These are phyloP conservation scores for Claviceps fusiformis DNA, from an alignment of 2,329 filamentous ascomycete genomes.

Conservation along the genomic window DNA sequence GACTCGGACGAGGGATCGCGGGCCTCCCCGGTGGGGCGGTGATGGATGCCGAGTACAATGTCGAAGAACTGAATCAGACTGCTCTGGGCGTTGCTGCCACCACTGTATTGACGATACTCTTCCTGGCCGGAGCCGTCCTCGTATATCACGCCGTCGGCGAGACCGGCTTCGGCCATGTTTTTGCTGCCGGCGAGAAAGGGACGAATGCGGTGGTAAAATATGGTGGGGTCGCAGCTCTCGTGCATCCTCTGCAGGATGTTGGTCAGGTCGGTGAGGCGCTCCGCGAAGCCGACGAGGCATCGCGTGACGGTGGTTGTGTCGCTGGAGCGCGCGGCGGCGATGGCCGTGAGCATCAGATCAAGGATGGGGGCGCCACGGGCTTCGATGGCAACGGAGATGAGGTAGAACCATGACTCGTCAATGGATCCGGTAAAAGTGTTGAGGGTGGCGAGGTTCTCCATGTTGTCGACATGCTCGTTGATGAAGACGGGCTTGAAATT, in stretches of 20 bases:
- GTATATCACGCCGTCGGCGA: slow-evolving; percentile 78
- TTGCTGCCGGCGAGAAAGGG: slow-evolving; percentile 92
- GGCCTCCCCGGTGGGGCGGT: slow-evolving; percentile 74
- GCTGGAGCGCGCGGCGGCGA: slow-evolving; percentile 59
- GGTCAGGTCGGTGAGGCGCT: slow-evolving; percentile 75
- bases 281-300: slow-evolving; percentile 70
- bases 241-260: slow-evolving; percentile 77
- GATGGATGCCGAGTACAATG: slow-evolving; percentile 75
- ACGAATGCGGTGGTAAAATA: slow-evolving; percentile 94
- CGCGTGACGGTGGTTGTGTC: slow-evolving; percentile 60
- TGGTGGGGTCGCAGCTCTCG: slow-evolving; percentile 83
- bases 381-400: slow-evolving; percentile 91
- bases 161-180: slow-evolving; percentile 90
- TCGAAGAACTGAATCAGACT: slow-evolving; percentile 97
- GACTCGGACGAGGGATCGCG: slow-evolving; percentile 23
- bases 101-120: slow-evolving; percentile 71
- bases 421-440: slow-evolving; percentile 86
- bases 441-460: slow-evolving; percentile 80
- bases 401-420: slow-evolving; percentile 98
- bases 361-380: slow-evolving; percentile 79
- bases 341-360: slow-evolving; percentile 76
- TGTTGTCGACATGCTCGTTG: slow-evolving; percentile 64
- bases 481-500: slow-evolving; percentile 90
- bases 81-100: slow-evolving; percentile 93
- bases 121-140: slow-evolving; percentile 60